These are phyloP conservation scores for Clohesyomyces aquaticus DNA, from an alignment of 495 filamentous ascomycete species.

Conservation along the genomic window DNA sequence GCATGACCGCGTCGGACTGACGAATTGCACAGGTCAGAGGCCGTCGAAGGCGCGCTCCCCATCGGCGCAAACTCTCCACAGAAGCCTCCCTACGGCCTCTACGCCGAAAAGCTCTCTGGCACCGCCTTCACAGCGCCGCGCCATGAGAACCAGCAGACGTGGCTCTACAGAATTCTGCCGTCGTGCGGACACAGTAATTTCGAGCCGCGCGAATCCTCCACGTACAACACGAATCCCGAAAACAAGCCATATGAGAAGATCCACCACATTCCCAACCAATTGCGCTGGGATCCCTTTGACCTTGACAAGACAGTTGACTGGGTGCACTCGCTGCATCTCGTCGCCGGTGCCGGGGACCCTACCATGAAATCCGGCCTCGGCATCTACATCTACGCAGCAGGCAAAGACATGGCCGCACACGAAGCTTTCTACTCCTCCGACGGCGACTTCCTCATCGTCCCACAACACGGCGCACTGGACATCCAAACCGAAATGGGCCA, in stretches of 20 bases:
- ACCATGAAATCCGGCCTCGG: conserved; percentile 79
- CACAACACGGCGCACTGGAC: conserved; percentile 80
- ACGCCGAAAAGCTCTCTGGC: conserved; percentile 91
- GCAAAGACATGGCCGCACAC: conserved; percentile 72
- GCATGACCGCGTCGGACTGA: neutral
- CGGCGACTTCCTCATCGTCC: conserved; percentile 84
- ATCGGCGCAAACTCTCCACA: conserved; percentile 84
- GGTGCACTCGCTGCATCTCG: conserved; percentile 73
- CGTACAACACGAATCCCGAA: conserved; percentile 58
- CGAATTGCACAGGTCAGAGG: conserved; percentile 50
- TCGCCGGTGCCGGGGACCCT: conserved; percentile 83
- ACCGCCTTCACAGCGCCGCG: conserved; percentile 92
- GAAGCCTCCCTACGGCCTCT: conserved; percentile 81
- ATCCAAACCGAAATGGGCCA: conserved; percentile 85
- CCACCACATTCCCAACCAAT: conserved; percentile 78
- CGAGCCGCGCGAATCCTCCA: conserved; percentile 55
- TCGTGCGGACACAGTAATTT: conserved; percentile 81
- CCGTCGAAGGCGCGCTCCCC: conserved; percentile 63
- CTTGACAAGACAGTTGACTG: conserved; percentile 73
- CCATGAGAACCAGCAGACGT: conserved; percentile 85
- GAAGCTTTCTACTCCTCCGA: conserved; percentile 88
- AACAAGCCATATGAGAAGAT: conserved; percentile 55
- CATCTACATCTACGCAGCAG: conserved; percentile 80
- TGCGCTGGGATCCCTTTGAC: conserved; percentile 92
- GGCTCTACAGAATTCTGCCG: conserved; percentile 92